Percentiles rank a stretch among this genome's conserved stretches.
These are phyloP conservation scores for Entophlyctis luteolus DNA, from an alignment of 192 early-diverging fungal species.

Conservation along the genomic window DNA sequence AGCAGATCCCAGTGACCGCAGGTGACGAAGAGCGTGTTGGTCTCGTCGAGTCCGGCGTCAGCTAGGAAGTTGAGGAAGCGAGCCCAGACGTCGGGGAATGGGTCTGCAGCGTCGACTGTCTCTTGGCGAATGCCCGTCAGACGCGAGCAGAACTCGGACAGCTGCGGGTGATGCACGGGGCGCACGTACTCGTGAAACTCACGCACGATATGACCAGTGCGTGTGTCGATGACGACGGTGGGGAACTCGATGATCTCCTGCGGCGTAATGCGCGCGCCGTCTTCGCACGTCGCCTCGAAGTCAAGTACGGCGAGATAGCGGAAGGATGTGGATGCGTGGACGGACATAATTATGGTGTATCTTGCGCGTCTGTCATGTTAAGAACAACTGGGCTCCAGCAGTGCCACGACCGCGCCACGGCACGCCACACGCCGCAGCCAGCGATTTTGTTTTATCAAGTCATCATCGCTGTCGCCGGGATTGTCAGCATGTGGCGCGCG, in stretches of 20 bases:
- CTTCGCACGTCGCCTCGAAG: slow-evolving; percentile 44
- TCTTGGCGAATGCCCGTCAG: slow-evolving; percentile 42
- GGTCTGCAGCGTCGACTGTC: slow-evolving; percentile 31
- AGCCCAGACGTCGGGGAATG: slow-evolving; percentile 32
- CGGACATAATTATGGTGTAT: no score
- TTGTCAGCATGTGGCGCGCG: no score
- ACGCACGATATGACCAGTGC: slow-evolving; percentile 8
- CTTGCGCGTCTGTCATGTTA: no score
- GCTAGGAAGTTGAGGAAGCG: slow-evolving; percentile 26
- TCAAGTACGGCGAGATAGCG: slow-evolving; percentile 42
- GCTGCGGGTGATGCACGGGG: slow-evolving; percentile 25
- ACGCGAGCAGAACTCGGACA: slow-evolving; percentile 33
- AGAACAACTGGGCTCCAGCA: no score
- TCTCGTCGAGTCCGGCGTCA: slow-evolving; percentile 8
- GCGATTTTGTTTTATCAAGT: no score
- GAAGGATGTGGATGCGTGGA: no score
- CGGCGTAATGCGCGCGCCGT: background rate
- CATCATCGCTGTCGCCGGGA: no score
- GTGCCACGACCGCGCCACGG: no score
- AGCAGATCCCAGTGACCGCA: slow-evolving; percentile 51
- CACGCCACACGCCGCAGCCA: no score
- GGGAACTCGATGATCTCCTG: slow-evolving; percentile 51
- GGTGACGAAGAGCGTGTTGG: slow-evolving; percentile 36
- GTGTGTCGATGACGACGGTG: slow-evolving; percentile 32
- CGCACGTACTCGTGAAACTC: slow-evolving; percentile 44